These are phyloP conservation scores for Cornus controversa DNA, from an alignment of 148 eudicot genomes.

Conservation along the genomic window DNA sequence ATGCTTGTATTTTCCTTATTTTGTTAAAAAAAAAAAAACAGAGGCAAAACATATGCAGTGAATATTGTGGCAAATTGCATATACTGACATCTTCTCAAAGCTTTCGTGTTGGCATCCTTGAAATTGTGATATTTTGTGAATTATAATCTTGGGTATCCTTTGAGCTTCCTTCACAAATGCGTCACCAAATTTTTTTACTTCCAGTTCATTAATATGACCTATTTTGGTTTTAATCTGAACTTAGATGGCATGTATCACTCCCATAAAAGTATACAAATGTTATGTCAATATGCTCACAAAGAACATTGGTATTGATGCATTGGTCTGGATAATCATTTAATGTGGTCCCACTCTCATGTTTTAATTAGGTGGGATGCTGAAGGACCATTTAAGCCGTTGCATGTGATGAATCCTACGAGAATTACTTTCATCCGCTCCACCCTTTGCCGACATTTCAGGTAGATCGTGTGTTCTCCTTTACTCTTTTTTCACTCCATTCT, in stretches of 20 bases:
- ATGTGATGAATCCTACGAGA: constrained; percentile 86
- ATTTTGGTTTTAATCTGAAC: background rate
- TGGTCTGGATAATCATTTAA: background rate
- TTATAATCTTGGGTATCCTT: background rate
- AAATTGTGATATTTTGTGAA: background rate
- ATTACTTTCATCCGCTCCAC: constrained; percentile 80
- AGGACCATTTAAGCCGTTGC: constrained; percentile 94
- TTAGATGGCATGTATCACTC: background rate
- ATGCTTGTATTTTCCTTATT: background rate
- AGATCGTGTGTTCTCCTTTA: background rate
- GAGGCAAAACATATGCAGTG: background rate
- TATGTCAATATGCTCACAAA: background rate
- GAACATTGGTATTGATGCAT: constrained; percentile 1
- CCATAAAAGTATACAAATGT: background rate
- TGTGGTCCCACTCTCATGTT: constrained; percentile 10
- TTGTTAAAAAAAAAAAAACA: background rate
- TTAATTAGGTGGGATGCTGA: constrained; percentile 86
- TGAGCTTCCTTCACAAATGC: background rate
- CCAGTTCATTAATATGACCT: background rate
- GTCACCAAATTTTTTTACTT: background rate
- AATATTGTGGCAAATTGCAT: background rate
- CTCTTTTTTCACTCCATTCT: background rate
- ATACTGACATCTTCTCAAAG: background rate
- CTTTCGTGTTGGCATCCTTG: background rate
- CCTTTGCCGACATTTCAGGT: constrained; percentile 92